A percentile compares a stretch with the other conserved stretches of the same genome.
Evolutionary conservation across 345 rosid genomes (phyloP).

Genomic region (Heritiera littoralis): DNA sequence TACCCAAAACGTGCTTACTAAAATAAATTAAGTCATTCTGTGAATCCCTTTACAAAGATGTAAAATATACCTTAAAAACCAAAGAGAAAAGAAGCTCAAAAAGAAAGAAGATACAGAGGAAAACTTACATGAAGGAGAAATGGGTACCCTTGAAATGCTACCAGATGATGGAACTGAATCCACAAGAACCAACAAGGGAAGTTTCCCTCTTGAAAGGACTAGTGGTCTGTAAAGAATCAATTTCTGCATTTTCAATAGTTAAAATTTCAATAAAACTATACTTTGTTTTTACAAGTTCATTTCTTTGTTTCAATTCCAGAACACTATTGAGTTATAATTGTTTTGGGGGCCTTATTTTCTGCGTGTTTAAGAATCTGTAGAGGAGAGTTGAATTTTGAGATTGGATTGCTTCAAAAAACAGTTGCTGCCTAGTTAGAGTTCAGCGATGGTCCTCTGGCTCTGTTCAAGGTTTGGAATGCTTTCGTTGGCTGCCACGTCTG

Average conservation of each 20-base stretch:
- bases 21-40: not conserved
- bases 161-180: slow-evolving; percentile 57
- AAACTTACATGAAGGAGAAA: slow-evolving; percentile 51
- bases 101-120: not conserved
- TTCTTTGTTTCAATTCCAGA: not conserved
- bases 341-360: not conserved
- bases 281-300: slow-evolving; percentile 30
- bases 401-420: not conserved
- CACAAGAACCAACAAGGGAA: slow-evolving; percentile 48
- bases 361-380: not conserved
- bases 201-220: slow-evolving; percentile 46
- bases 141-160: slow-evolving; percentile 35
- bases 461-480: not conserved
- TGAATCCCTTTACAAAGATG: not conserved
- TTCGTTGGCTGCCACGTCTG: not conserved
- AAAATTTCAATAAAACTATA: not conserved
- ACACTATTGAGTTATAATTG: not conserved
- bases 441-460: not conserved
- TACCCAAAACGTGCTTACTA: not conserved
- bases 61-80: not conserved
- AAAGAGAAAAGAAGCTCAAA: not conserved
- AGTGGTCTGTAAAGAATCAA: slow-evolving; percentile 35
- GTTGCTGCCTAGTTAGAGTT: not conserved
- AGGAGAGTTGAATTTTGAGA: not conserved
- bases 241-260: slow-evolving; percentile 42